Evolutionary conservation across 78 protist genomes (phyloP).

Genomic region (Guillardia theta): DNA sequence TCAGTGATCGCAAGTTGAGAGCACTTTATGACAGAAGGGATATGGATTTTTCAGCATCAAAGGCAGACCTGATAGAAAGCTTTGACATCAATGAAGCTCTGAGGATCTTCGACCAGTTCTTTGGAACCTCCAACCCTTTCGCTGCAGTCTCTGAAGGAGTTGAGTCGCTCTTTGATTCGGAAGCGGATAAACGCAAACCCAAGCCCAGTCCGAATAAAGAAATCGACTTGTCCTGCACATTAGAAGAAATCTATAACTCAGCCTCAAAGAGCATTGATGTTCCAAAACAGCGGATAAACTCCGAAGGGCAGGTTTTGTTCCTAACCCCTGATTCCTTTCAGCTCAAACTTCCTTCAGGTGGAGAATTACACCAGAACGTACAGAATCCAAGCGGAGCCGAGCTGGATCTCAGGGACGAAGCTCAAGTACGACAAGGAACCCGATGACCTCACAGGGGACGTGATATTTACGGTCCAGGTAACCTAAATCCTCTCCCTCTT

Average conservation of each 20-base stretch:
- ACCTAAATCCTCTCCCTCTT: too few relatives aligned
- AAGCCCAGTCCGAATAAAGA: background rate
- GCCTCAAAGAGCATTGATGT: background rate
- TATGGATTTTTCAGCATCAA: background rate
- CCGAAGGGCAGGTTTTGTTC: too few relatives aligned
- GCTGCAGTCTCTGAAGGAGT: background rate
- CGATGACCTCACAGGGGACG: background rate
- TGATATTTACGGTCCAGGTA: background rate
- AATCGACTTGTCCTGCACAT: background rate
- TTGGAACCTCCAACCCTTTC: background rate
- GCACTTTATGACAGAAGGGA: background rate
- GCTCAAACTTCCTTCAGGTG: too few relatives aligned
- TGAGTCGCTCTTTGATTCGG: background rate
- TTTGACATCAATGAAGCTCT: background rate
- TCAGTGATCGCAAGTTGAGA: background rate
- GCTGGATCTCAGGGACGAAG: background rate
- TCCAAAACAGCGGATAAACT: background rate
- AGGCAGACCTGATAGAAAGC: background rate
- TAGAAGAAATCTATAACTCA: background rate
- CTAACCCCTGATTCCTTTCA: too few relatives aligned
- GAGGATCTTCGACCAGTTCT: background rate
- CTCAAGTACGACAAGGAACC: background rate
- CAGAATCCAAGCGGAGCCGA: background rate
- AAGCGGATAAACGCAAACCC: background rate
- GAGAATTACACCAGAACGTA: background rate